Conservation (phyloP, 495 filamentous ascomycete species). For the Podospora fimiseda region DNA sequence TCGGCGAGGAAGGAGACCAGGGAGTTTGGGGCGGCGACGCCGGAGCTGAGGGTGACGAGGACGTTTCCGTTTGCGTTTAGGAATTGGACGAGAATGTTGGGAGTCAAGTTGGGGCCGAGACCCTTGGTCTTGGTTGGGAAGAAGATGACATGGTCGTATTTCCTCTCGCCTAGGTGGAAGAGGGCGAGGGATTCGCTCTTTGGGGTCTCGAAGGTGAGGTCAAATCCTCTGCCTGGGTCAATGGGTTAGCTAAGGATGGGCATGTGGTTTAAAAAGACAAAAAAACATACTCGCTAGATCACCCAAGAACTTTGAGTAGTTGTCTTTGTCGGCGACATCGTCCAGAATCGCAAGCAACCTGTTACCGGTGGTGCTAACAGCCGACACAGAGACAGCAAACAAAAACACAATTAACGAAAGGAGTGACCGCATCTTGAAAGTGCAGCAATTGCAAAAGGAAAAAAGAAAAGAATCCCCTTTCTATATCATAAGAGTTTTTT, state of each 20-base stretch:
- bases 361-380: slow-evolving; percentile 72
- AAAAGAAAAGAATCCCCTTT: not conserved
- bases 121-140: slow-evolving; percentile 86
- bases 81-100: slow-evolving; percentile 83
- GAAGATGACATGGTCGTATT: slow-evolving; percentile 85
- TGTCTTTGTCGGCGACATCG: slow-evolving; percentile 67
- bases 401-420: slow-evolving; percentile 60
- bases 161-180: slow-evolving; percentile 79
- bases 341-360: slow-evolving; percentile 84
- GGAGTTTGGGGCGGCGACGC: slow-evolving; percentile 63
- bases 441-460: slow-evolving; percentile 18
- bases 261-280: not conserved
- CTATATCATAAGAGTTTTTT: not conserved
- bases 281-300: slow-evolving; percentile 66
- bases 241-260: slow-evolving; percentile 16
- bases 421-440: slow-evolving; percentile 63
- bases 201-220: slow-evolving; percentile 72
- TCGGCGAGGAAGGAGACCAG: slow-evolving; percentile 82
- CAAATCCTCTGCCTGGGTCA: slow-evolving; percentile 69
- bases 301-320: slow-evolving; percentile 74
- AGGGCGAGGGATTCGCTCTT: slow-evolving; percentile 77
- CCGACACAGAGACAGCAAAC: slow-evolving; percentile 60
- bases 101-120: slow-evolving; percentile 79
- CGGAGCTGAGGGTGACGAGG: slow-evolving; percentile 76
- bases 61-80: slow-evolving; percentile 88